Conservation (phyloP, 306 rosid species). For the Cicer arietinum region DNA sequence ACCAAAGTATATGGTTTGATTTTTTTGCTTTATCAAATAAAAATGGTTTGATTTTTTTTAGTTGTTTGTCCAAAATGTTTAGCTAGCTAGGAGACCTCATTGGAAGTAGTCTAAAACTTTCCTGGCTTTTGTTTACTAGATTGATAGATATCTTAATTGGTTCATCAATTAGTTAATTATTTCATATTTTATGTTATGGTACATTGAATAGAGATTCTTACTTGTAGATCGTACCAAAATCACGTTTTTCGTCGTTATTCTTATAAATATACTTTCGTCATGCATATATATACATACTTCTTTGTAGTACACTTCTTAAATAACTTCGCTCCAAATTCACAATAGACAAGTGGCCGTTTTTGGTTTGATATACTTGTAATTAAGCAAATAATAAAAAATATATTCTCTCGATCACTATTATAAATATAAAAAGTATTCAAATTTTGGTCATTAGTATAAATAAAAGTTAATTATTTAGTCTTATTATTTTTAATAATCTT, state of each 20-base stretch:
- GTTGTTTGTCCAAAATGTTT: slow-evolving; percentile 37
- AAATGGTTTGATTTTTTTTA: neutral
- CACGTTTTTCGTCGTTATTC: slow-evolving; percentile 9
- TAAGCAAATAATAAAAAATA: neutral
- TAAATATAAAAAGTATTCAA: no score
- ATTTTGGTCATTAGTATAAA: no score
- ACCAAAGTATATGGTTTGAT: neutral
- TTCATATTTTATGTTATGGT: neutral
- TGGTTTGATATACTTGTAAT: neutral
- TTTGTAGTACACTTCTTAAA: neutral
- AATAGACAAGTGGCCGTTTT: neutral
- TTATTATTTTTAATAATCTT: no score
- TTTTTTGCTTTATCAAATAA: no score
- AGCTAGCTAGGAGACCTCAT: slow-evolving; percentile 37
- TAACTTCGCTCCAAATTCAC: neutral
- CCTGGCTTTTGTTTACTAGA: slow-evolving; percentile 24
- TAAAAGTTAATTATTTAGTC: no score
- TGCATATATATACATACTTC: neutral
- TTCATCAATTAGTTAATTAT: neutral
- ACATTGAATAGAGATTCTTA: slow-evolving; percentile 34
- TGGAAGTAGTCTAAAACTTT: slow-evolving; percentile 33
- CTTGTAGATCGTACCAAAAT: slow-evolving; percentile 41
- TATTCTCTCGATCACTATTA: no score
- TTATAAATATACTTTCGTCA: slow-evolving; percentile 26
- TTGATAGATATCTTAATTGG: neutral